A percentile compares a stretch with the other conserved stretches of the same genome.
Conservation (phyloP, 306 rosid genomes). For the Cicer judaicum region DNA sequence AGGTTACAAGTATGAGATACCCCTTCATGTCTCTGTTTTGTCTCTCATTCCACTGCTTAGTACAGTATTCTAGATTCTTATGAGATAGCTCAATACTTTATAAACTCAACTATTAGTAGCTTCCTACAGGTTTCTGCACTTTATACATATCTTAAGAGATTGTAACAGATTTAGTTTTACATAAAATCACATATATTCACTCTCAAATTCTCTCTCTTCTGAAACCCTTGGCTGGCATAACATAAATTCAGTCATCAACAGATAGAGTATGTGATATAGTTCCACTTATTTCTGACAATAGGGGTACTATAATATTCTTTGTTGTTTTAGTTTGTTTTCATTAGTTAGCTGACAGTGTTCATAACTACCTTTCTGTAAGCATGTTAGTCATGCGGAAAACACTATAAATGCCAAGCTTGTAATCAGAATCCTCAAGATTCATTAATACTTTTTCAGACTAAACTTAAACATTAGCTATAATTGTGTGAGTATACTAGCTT, state of each 20-base stretch:
- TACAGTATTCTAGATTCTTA: background rate
- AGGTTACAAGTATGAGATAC: constrained; percentile 1
- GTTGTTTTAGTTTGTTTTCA: background rate
- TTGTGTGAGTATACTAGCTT: too few relatives aligned
- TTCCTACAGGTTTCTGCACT: background rate
- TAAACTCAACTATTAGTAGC: constrained; percentile 1
- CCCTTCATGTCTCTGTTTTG: background rate
- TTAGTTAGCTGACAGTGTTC: background rate
- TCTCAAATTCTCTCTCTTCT: background rate
- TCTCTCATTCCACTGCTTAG: background rate
- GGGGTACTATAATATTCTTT: background rate
- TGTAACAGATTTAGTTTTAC: constrained; percentile 1
- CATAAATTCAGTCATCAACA: background rate
- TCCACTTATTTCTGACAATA: background rate
- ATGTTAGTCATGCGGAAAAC: background rate
- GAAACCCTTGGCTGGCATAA: background rate
- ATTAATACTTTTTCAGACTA: background rate
- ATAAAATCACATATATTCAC: background rate
- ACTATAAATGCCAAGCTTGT: constrained; percentile 7
- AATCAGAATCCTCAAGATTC: background rate
- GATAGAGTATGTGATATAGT: background rate
- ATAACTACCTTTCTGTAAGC: background rate
- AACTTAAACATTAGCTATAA: too few relatives aligned
- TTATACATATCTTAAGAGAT: background rate
- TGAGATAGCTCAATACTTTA: background rate